phyloP scores from a whole-genome alignment of 2,329 filamentous ascomycete species.

The Aspergillus jensenii region DNA sequence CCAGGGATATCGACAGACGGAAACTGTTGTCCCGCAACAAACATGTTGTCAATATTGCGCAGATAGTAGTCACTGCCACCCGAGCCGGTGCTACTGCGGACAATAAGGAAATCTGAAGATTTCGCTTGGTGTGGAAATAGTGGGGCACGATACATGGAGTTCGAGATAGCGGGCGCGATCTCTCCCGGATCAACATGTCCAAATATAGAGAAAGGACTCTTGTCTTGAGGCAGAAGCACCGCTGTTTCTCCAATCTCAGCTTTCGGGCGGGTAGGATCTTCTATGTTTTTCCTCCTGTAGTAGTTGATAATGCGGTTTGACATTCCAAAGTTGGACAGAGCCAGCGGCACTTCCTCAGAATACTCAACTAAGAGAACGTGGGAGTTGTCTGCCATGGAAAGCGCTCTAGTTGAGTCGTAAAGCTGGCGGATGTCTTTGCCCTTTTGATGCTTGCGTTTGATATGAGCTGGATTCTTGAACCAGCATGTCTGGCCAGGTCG shows the following conservation, averaged over 20 bases:
- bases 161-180: slow-evolving; percentile 86
- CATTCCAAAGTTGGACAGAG: slow-evolving; percentile 97
- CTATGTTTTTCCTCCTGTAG: slow-evolving; percentile 79
- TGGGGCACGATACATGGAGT: slow-evolving; percentile 91
- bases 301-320: slow-evolving; percentile 95
- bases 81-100: slow-evolving; percentile 75
- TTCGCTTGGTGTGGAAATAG: slow-evolving; percentile 84
- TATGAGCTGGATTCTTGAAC: slow-evolving; percentile 68
- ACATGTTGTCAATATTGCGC: slow-evolving; percentile 86
- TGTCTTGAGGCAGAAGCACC: slow-evolving; percentile 86
- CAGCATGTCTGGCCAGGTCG: slow-evolving; percentile 67
- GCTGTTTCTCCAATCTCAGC: slow-evolving; percentile 83
- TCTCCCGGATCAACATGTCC: slow-evolving; percentile 90
- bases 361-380: slow-evolving; percentile 89
- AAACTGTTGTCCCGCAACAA: slow-evolving; percentile 88
- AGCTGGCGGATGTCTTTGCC: slow-evolving; percentile 75
- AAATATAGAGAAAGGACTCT: slow-evolving; percentile 93
- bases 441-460: slow-evolving; percentile 81
- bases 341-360: slow-evolving; percentile 87
- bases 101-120: slow-evolving; percentile 79
- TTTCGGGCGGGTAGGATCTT: slow-evolving; percentile 75
- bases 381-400: slow-evolving; percentile 87
- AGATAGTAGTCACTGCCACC: slow-evolving; percentile 79
- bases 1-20: slow-evolving; percentile 90
- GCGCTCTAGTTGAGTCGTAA: slow-evolving; percentile 75